Conservation (phyloP, 352 stramenopile species). For the Thalassiosira exigua region DNA sequence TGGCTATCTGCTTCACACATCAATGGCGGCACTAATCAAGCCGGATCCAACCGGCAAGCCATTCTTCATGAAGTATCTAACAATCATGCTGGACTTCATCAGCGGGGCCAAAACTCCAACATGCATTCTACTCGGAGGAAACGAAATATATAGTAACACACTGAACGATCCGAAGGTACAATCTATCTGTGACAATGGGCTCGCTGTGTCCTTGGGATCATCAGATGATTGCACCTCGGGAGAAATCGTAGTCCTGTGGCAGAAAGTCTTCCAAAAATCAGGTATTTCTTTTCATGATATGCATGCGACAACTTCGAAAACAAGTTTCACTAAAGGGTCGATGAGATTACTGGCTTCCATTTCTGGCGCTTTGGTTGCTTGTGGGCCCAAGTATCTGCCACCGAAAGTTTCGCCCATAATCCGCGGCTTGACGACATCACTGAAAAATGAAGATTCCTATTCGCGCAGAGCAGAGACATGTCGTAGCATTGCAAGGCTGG, state of each 20-base stretch:
- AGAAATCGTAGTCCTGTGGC: slow-evolving; percentile 27
- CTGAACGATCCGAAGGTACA: slow-evolving; percentile 37
- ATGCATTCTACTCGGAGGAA: slow-evolving; percentile 28
- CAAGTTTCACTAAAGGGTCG: slow-evolving; percentile 29
- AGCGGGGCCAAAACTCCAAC: too few species aligned
- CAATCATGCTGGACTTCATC: too few species aligned
- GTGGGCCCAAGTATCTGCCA: slow-evolving; percentile 50
- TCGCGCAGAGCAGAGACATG: slow-evolving; percentile 40
- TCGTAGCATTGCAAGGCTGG: slow-evolving; percentile 45
- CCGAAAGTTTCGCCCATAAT: slow-evolving; percentile 74
- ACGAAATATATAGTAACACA: slow-evolving; percentile 4
- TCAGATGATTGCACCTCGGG: slow-evolving; percentile 8
- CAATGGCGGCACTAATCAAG: slow-evolving; percentile 39
- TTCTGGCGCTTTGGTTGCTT: slow-evolving; percentile 46
- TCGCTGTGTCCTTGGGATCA: slow-evolving; percentile 32
- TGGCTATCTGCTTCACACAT: slow-evolving; percentile 56
- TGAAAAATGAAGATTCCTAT: slow-evolving; percentile 75
- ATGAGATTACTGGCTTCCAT: slow-evolving; percentile 59
- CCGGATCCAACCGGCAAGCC: not conserved
- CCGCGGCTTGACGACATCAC: slow-evolving; percentile 75
- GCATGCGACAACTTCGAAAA: slow-evolving; percentile 9
- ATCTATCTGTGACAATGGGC: slow-evolving; percentile 44
- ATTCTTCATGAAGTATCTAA: slow-evolving; percentile 42
- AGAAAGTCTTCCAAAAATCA: slow-evolving; percentile 30
- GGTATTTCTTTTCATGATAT: slow-evolving; percentile 41